Base-by-base conservation (phyloP, 345 rosid species). In the Eucalyptus erythrocorys region DNA sequence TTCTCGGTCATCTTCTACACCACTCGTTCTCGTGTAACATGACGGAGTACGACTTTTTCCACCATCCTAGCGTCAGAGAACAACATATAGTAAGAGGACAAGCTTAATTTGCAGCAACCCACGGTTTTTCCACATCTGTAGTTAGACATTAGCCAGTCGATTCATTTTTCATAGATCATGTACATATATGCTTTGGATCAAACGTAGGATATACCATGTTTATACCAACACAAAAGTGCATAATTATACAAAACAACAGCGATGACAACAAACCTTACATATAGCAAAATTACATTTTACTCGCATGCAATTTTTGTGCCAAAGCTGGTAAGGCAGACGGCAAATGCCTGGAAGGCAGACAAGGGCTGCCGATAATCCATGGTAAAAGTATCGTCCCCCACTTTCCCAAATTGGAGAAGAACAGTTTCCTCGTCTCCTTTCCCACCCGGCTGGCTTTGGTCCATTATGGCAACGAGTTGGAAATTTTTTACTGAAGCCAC, bases 291-390 rank as follows among this genome's bases (percentile, higher is more conserved):
- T 24, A 37, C 88, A 48, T 85, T 86, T 89, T 91, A 97, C 95
- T 97, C 98, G 85, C 99, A 97, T 6, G 99, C 99, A 89, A 96
- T 92, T 90, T 97, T 96, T 26, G 99, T 97, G 61, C 99, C 99
- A 61, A 97, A 97, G 94, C 99, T 97, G 87, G 99, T 94, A 81
- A 97, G 99, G 91, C 99, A 95, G 48, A 97, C 93, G 30, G 99
- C 98, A 89, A 96, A 97, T 87, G 99, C 99, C 88, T 95, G 98
- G 90, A 96, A 96, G 34, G 99, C 95, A 88, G 99, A 96, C 87
- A 97, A 93, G 16, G 99, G 99, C 93, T 94, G 98, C 90, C 96
- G 89, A 90, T 93, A 97, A 92, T 97, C 99, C 99, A 97, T 95
- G 3, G 99, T 97, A 93, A 97, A 96, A 22, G 91, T 93, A 89